Base-by-base conservation (phyloP, 257 asterid genomes). In the Apocynum venetum region DNA sequence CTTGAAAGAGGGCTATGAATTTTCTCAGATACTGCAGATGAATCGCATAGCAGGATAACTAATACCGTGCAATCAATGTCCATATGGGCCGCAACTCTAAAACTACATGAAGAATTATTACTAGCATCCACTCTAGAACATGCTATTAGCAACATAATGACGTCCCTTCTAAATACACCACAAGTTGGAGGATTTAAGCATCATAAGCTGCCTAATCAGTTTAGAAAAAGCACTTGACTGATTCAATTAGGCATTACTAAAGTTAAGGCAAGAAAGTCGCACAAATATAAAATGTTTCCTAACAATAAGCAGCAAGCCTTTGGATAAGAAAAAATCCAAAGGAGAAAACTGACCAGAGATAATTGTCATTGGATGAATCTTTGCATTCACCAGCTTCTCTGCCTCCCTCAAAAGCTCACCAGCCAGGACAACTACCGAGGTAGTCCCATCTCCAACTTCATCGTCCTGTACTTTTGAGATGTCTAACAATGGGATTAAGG, bases 391-490 rank as follows among this genome's bases (percentile, higher is more conserved):
- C 85, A 96, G 86, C 90, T 96, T 93, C 84, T 96, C 99, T 57
- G 98, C 97, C 91, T 96, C 99, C 88, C 96, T 87, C 85, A 96
- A 81, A 79, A 96, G 98, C 84, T 96, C 98, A 72, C 98, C 99
- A 82, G 98, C 99, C 85, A 96, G 90, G 56, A 96, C 98, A 56
- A 89, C 99, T 56, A 96, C 99, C 38, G 99, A 93, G 67, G 99
- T 96, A 60, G 99, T 96, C 67, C 99, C 99, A 85, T 96, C 99
- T 78, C 99, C 99, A 46, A 96, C 99, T 86, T 96, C 99, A 80
- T 96, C 98, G 78, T 96, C 99, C 84, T 96, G 99, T 64, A 96
- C 99, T 86, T 93, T 96, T 11, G 98, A 96, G 80, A 96, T 95
- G 80, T 95, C 99, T 95, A 83, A 59, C 1, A 43, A 38, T 61